Evolutionary conservation across 148 eudicot genomes (phyloP).

Genomic region (Talinum fruticosum): DNA sequence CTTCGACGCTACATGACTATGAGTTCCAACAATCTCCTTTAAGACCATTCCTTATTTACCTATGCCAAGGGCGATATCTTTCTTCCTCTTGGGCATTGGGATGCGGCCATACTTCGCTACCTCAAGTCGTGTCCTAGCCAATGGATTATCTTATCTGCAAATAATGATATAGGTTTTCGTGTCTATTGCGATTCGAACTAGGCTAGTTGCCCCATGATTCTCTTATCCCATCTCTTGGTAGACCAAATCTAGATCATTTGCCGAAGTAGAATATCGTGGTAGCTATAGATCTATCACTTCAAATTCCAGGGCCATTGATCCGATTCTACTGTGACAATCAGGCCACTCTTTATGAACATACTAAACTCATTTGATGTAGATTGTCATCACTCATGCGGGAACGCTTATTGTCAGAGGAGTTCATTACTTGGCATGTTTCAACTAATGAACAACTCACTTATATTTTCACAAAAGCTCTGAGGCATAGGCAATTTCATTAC

Average conservation of each 20-base stretch:
- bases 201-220: neutral
- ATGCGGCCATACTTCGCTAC: neutral
- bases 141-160: neutral
- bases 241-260: neutral
- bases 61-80: neutral
- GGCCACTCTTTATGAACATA: too few species aligned
- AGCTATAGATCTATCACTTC: neutral
- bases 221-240: neutral
- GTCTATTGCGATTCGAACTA: neutral
- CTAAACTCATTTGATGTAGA: too few species aligned
- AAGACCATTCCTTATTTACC: neutral
- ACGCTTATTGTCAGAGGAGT: too few species aligned
- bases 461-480: too few species aligned
- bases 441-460: too few species aligned
- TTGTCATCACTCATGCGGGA: too few species aligned
- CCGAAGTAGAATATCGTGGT: neutral
- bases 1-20: neutral
- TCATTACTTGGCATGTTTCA: too few species aligned
- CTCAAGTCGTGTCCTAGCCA: neutral
- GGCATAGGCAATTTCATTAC: too few species aligned
- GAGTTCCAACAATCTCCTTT: too few species aligned
- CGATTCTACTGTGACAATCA: too few species aligned
- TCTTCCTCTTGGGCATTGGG: constrained; percentile 4
- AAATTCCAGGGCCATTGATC: neutral
- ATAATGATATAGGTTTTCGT: neutral